These are phyloP conservation scores for Myochromella boudieri DNA, from an alignment of 768 basidiomycete genomes.

Conservation along the genomic window DNA sequence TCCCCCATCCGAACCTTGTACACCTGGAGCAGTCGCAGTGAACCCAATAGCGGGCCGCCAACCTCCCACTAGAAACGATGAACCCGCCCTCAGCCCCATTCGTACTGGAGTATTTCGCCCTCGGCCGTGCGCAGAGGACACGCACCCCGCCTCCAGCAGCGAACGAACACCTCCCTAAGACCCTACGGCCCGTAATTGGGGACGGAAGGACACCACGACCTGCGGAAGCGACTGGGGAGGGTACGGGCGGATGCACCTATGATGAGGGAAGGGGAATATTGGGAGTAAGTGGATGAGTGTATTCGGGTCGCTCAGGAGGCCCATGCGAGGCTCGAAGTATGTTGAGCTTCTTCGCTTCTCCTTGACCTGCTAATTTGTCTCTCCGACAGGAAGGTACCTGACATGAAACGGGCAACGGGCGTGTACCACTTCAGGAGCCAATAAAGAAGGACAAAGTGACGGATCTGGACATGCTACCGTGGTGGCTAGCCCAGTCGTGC, in stretches of 20 bases:
- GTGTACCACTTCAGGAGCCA: constrained; percentile 30
- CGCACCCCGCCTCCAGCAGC: constrained; percentile 63
- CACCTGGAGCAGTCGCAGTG: constrained; percentile 11
- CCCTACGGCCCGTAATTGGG: constrained; percentile 78
- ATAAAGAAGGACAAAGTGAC: constrained; percentile 32
- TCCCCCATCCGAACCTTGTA: too few species aligned
- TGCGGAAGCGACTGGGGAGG: constrained; percentile 71
- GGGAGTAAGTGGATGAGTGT: constrained; percentile 41
- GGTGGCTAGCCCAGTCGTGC: constrained; percentile 63
- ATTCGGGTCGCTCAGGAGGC: constrained; percentile 58
- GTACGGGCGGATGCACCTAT: constrained; percentile 25
- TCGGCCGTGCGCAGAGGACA: constrained; percentile 71
- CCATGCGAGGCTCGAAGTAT: constrained; percentile 52
- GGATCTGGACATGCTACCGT: constrained; percentile 37
- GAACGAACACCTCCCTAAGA: constrained; percentile 92
- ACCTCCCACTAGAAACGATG: constrained; percentile 16
- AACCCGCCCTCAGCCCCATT: constrained; percentile 64
- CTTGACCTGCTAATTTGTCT: constrained; percentile 3
- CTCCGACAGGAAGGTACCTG: constrained; percentile 23
- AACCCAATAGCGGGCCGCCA: neutral
- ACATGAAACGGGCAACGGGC: constrained; percentile 18
- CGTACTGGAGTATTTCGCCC: constrained; percentile 83
- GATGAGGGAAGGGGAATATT: constrained; percentile 16
- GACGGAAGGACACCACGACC: constrained; percentile 51
- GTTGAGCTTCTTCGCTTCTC: constrained; percentile 5